Evolutionary conservation across 2,329 filamentous ascomycete genomes (phyloP), one percentile per base, ranked within the genome.

Genomic region (Pseudonectria foliicola): DNA sequence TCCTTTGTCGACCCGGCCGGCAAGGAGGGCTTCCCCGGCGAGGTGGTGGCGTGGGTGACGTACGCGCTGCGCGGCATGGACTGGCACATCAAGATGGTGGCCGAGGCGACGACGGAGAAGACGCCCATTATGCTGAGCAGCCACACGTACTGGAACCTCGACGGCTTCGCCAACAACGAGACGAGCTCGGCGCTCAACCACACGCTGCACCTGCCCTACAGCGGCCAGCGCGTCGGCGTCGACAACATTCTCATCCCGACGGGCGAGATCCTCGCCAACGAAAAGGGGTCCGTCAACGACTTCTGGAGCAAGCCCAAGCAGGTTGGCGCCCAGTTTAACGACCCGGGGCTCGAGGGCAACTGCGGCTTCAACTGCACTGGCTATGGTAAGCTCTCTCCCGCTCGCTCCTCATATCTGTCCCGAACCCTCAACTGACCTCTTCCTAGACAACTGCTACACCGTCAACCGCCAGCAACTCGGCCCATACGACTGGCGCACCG

Each of bases 281-380:
- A 71, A 48, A 63, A 70, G 34, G 75, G 77, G 26, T 80, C 77
- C 1, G 78, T 86, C 44, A 85, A 88, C 49, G 82, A 88, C 59
- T 86, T 89, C 65, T 95, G 88, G 81, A 85, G 78, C 32, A 61
- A 71, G 16, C 82, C 86, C 8, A 94, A 93, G 68, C 73, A 85
- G 49, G 68, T 95, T 31, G 87, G 88, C 18, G 67, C 77, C 25
- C 80, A 85, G 47, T 71, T 86, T 34, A 62, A 68, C 14, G 69
- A 77, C 33, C 67, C 75, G 0, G 78, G 77, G 32, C 65, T 89
- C 3, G 45, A 70, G 7, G 78, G 77, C 27, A 85, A 90, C 62
- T 95, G 90, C 56, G 89, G 88, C 12, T 73, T 70, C 44, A 77
- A 77, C 59, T 96, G 90, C 67, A 82, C 75, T 0, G 90, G 90